Percentiles rank a stretch among this genome's conserved stretches.
Conservation (phyloP, 768 basidiomycete genomes). For the Lentinula sp. region DNA sequence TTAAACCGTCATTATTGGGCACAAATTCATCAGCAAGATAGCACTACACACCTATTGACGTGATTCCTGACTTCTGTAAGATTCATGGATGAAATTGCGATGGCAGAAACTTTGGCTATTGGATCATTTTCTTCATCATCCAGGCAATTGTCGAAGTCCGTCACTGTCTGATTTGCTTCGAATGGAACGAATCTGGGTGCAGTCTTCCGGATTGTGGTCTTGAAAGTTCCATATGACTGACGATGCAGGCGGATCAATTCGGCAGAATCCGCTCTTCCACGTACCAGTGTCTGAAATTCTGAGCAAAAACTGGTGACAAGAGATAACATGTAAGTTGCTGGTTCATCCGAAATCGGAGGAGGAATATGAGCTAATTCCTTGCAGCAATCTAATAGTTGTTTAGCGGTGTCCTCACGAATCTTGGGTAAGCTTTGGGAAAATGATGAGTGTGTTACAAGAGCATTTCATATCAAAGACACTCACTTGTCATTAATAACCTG, state of each 20-base stretch:
- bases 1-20: too few species aligned
- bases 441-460: background rate
- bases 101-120: conserved; percentile 12
- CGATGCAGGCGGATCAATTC: conserved; percentile 24
- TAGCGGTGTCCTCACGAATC: conserved; percentile 19
- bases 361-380: conserved; percentile 22
- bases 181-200: conserved; percentile 30
- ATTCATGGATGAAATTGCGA: conserved; percentile 15
- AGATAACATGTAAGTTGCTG: conserved; percentile 28
- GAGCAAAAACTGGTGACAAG: conserved; percentile 27
- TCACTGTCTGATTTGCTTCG: background rate
- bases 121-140: conserved; percentile 12
- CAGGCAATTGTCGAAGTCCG: conserved; percentile 8
- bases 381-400: conserved; percentile 19
- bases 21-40: background rate
- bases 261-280: conserved; percentile 19
- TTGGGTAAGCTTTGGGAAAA: conserved; percentile 12
- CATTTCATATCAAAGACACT: background rate
- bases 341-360: conserved; percentile 22
- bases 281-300: conserved; percentile 20
- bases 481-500: conserved; percentile 26
- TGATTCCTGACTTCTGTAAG: conserved; percentile 25
- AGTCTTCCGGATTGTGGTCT: conserved; percentile 22
- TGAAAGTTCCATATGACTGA: conserved; percentile 20
- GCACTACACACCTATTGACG: conserved; percentile 21